These are phyloP conservation scores for Halophytophthora batemanensis DNA, from an alignment of 352 stramenopile species.

Conservation along the genomic window DNA sequence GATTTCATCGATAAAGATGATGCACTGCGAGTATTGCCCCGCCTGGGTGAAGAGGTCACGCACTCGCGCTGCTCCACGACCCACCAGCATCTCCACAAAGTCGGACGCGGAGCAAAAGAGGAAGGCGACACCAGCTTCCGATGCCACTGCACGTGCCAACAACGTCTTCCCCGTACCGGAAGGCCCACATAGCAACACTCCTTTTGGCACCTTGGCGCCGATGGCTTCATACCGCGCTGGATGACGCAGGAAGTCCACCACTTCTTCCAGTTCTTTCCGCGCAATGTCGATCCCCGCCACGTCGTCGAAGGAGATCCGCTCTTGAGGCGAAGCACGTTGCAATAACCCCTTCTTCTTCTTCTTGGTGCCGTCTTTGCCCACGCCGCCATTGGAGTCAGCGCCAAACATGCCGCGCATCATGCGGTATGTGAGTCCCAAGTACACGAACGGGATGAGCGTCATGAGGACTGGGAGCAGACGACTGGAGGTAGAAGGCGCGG, in stretches of 20 bases:
- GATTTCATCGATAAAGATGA: slow-evolving; percentile 98
- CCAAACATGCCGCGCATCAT: slow-evolving; percentile 75
- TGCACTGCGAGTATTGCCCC: slow-evolving; percentile 93
- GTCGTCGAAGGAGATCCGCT: slow-evolving; percentile 88
- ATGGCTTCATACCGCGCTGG: slow-evolving; percentile 91
- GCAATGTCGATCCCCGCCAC: slow-evolving; percentile 93
- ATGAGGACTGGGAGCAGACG: slow-evolving; percentile 54
- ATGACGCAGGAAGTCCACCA: slow-evolving; percentile 95
- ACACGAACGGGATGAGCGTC: slow-evolving; percentile 76
- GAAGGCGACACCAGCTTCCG: slow-evolving; percentile 93
- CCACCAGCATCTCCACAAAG: slow-evolving; percentile 97
- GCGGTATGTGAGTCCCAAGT: slow-evolving; percentile 80
- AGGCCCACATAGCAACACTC: slow-evolving; percentile 92
- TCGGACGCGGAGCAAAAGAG: slow-evolving; percentile 95
- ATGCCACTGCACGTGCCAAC: slow-evolving; percentile 89
- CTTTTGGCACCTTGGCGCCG: slow-evolving; percentile 90
- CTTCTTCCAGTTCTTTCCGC: slow-evolving; percentile 91
- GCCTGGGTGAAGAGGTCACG: slow-evolving; percentile 93
- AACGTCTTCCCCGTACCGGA: slow-evolving; percentile 95
- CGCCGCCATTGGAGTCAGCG: slow-evolving; percentile 31
- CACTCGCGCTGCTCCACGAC: slow-evolving; percentile 91
- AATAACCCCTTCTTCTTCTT: slow-evolving; percentile 35
- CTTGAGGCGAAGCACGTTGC: slow-evolving; percentile 12
- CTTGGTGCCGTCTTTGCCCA: slow-evolving; percentile 68
- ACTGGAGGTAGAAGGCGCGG: slow-evolving; percentile 42